Evolutionary conservation across 495 filamentous ascomycete genomes (phyloP).

Genomic region (Diplogelasinospora grovesii): DNA sequence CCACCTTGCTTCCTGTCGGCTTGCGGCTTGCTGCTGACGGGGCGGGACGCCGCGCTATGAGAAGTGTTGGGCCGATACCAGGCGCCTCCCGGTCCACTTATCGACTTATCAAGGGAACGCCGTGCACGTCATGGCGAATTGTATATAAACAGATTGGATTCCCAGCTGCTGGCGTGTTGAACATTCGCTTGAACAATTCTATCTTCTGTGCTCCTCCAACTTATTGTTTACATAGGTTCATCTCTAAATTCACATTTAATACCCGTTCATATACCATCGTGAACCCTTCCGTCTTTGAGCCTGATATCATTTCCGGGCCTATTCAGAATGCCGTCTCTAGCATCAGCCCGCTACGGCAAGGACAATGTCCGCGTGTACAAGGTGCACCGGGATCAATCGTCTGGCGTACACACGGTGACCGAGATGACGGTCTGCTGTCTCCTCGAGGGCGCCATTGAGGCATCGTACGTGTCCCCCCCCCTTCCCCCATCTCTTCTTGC

Average conservation of each 20-base stretch:
- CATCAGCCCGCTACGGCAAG: slow-evolving; percentile 82
- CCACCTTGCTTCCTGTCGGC: slow-evolving; percentile 1
- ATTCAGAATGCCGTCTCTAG: slow-evolving; percentile 50
- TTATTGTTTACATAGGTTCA: too few relatives aligned
- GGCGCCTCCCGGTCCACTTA: slow-evolving; percentile 17
- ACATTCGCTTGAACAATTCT: too few relatives aligned
- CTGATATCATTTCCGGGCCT: too few relatives aligned
- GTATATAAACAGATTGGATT: too few relatives aligned
- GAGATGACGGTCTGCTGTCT: slow-evolving; percentile 93
- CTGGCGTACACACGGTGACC: slow-evolving; percentile 72
- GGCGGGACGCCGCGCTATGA: slow-evolving; percentile 19
- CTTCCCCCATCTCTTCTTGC: too few relatives aligned
- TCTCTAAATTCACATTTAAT: not conserved
- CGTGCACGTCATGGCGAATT: too few relatives aligned
- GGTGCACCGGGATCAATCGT: slow-evolving; percentile 70
- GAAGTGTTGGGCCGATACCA: slow-evolving; percentile 4
- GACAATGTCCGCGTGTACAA: slow-evolving; percentile 98
- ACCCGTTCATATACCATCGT: not conserved
- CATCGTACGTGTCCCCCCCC: slow-evolving; percentile 76
- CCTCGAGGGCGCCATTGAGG: slow-evolving; percentile 84
- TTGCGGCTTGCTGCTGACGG: slow-evolving; percentile 4
- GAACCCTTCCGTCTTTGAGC: not conserved
- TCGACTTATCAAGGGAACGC: too few relatives aligned
- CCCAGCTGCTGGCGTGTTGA: too few relatives aligned
- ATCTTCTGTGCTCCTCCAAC: too few relatives aligned